A percentile compares a stretch with the other conserved stretches of the same genome.
Conservation (phyloP, 139 green algal genomes). For the Coccomyxa sp. region DNA sequence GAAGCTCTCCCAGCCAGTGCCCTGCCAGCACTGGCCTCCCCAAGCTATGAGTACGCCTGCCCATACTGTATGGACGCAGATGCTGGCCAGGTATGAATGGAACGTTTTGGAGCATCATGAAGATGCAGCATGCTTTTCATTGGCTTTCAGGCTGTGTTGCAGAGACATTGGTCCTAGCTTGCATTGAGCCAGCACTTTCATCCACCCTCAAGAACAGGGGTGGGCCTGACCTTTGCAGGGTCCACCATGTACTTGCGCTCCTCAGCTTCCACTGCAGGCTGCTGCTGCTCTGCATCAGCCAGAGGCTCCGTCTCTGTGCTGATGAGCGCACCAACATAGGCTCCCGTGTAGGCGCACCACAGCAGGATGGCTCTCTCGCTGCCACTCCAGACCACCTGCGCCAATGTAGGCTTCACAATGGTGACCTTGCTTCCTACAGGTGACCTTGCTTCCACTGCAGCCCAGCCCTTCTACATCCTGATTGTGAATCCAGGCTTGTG, state of each 20-base stretch:
- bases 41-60: no score
- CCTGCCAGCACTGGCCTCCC: no score
- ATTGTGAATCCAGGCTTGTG: no score
- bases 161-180: no score
- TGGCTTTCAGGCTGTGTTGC: no score
- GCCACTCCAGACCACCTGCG: slow-evolving; percentile 55
- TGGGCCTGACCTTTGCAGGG: not conserved
- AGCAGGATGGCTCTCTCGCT: slow-evolving; percentile 41
- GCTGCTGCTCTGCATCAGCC: slow-evolving; percentile 1
- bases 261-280: not conserved
- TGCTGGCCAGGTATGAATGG: no score
- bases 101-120: no score
- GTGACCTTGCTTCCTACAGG: not conserved
- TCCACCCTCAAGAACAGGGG: no score
- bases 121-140: no score
- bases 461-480: not conserved
- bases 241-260: slow-evolving; percentile 6
- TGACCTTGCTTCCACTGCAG: not conserved
- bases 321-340: slow-evolving; percentile 25
- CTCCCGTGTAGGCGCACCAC: slow-evolving; percentile 52
- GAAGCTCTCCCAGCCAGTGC: no score
- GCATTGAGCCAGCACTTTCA: not conserved
- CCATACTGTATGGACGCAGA: no score
- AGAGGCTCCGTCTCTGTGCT: not conserved
- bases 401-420: no score